Base-by-base conservation (phyloP, 345 rosid genomes). In the Aquilaria yunnanensis region DNA sequence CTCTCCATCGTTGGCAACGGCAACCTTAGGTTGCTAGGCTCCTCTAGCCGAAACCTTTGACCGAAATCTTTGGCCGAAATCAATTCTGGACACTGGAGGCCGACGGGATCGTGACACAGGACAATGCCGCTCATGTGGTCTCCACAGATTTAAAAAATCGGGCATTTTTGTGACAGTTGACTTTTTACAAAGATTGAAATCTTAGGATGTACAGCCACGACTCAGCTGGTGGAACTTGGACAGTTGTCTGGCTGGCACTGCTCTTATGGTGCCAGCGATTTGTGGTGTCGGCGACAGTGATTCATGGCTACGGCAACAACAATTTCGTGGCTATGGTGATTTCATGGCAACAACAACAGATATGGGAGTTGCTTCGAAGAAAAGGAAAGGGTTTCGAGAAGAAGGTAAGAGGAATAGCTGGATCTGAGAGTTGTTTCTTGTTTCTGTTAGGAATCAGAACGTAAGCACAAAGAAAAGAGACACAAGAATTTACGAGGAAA, bases 111-210 rank as follows among this genome's bases (percentile, higher is more conserved):
- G 54, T 86, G 68, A 0, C 0, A 14, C 69, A 9, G 51, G 70
- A 32, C 1, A 65, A 46, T 34, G 67, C 23, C 2, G 3, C 0
- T 12, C 6, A 65, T 37, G 11, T 77, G 9, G 41, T 72, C 11
- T 46, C 81, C 16, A 70, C 86, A 8, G 88, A 86, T 73, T 76
- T 59, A 10, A 70, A 54, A 4, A 66, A 58, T 6, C 0, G 30
- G 5, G 30, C 12, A 52, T 34, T 46, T 43, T 48, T 52, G 32
- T 73, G 86, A 12, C 62, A 86, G 56, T 47, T 86, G 74, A 72
- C 37, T 1, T 75, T 86, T 37, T 85, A 59, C 41, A 47, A 78
- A 33, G 88, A 83, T 65, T 88, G 88, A 2, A 78, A 79, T 72
- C 66, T 86, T 5, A 75, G 69, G 43, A 49, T 83, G 16, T 73